A percentile compares a stretch with the other conserved stretches of the same genome.
Evolutionary conservation across 768 basidiomycete genomes (phyloP).

Genomic region (Hygrophorus pudorinus): DNA sequence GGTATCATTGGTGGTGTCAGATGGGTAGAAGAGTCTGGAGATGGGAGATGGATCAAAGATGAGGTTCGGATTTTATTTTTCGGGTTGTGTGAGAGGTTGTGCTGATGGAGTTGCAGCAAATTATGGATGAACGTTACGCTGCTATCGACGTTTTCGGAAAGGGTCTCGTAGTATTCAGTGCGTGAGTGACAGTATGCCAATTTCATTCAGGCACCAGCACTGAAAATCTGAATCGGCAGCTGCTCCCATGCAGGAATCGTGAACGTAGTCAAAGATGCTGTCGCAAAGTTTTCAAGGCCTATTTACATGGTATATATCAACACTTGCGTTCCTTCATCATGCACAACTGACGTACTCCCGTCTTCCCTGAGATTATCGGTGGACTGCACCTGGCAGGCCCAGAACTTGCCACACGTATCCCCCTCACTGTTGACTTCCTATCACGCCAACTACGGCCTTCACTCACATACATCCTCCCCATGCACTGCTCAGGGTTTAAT

Average conservation of each 20-base stretch:
- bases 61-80: conserved; percentile 27
- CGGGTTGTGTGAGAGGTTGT: background rate
- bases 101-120: conserved; percentile 33
- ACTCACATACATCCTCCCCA: conserved; percentile 65
- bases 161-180: conserved; percentile 75
- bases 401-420: conserved; percentile 52
- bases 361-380: conserved; percentile 50
- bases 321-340: background rate
- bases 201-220: too few relatives aligned
- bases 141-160: conserved; percentile 72
- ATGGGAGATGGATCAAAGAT: conserved; percentile 43
- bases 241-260: conserved; percentile 74
- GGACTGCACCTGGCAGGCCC: conserved; percentile 77
- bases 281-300: conserved; percentile 51
- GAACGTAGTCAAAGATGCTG: conserved; percentile 69
- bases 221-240: conserved; percentile 14
- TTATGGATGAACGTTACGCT: conserved; percentile 79
- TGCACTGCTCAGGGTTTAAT: conserved; percentile 82
- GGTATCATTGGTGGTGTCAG: conserved; percentile 61
- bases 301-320: conserved; percentile 54
- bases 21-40: conserved; percentile 35
- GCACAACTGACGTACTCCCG: background rate
- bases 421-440: conserved; percentile 63
- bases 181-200: conserved; percentile 35
- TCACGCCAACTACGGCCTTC: conserved; percentile 47